Evolutionary conservation across 2,329 filamentous ascomycete genomes (phyloP).

Genomic region (Fusarium sp.): DNA sequence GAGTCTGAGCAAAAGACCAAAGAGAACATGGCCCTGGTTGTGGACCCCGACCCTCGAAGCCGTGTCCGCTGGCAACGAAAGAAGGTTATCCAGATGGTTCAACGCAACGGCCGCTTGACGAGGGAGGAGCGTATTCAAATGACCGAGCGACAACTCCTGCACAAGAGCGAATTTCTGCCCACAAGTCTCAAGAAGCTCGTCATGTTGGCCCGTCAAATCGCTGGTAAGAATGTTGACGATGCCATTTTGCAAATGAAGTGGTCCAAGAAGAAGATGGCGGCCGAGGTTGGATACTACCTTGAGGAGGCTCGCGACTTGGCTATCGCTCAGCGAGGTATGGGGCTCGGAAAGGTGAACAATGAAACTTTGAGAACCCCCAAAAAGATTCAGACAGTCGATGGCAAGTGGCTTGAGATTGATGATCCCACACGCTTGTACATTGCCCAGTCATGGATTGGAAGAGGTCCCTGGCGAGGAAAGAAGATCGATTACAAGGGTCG

Average conservation of each 20-base stretch:
- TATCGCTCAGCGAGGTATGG: conserved; percentile 86
- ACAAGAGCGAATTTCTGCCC: conserved; percentile 79
- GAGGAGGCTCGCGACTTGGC: conserved; percentile 86
- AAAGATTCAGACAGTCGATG: conserved; percentile 79
- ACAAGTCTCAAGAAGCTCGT: conserved; percentile 94
- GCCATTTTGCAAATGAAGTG: conserved; percentile 96
- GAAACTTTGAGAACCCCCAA: conserved; percentile 54
- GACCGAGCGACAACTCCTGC: conserved; percentile 66
- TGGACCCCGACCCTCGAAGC: conserved; percentile 80
- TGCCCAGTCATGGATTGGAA: conserved; percentile 91
- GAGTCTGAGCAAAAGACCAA: conserved; percentile 55
- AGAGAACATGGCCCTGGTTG: conserved; percentile 69
- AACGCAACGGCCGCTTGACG: conserved; percentile 65
- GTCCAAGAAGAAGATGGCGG: conserved; percentile 91
- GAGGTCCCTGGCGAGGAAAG: conserved; percentile 71
- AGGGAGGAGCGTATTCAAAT: conserved; percentile 76
- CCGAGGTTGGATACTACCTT: conserved; percentile 82
- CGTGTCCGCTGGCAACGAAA: conserved; percentile 84
- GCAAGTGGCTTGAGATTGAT: conserved; percentile 75
- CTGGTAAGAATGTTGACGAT: conserved; percentile 93
- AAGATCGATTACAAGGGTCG: conserved; percentile 80
- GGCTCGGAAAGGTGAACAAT: conserved; percentile 66
- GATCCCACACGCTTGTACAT: conserved; percentile 90
- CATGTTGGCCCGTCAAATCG: conserved; percentile 86
- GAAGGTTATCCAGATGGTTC: conserved; percentile 83